These are phyloP conservation scores for Turritis glabra DNA, from an alignment of 345 rosid genomes.

Conservation along the genomic window DNA sequence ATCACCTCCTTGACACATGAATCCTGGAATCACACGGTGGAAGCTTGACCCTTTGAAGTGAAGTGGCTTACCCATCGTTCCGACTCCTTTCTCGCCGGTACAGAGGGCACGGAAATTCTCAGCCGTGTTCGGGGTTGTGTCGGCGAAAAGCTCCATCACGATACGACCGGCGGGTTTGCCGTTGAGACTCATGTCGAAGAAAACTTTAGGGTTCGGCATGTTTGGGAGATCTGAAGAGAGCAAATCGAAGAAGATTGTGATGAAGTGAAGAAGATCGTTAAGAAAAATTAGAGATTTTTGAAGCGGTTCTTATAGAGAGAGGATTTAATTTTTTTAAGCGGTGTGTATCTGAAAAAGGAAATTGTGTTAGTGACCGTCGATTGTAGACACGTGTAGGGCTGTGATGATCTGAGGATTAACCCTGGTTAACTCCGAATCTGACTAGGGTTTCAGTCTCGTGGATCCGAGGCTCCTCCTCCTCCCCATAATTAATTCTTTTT, in stretches of 20 bases:
- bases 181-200: slow-evolving; percentile 49
- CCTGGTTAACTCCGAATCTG: slow-evolving; percentile 8
- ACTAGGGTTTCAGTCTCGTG: slow-evolving; percentile 18
- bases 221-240: neutral
- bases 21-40: slow-evolving; percentile 67
- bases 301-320: slow-evolving; percentile 14
- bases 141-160: slow-evolving; percentile 58
- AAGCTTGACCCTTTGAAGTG: slow-evolving; percentile 65
- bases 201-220: slow-evolving; percentile 50
- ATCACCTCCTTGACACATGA: slow-evolving; percentile 78
- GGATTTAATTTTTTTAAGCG: neutral
- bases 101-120: slow-evolving; percentile 72
- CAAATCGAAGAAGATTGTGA: neutral
- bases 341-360: neutral
- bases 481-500: neutral
- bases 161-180: slow-evolving; percentile 43
- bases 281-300: neutral
- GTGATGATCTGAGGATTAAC: neutral
- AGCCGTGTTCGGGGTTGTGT: slow-evolving; percentile 45
- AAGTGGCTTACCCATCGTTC: slow-evolving; percentile 51
- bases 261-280: neutral
- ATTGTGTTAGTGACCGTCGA: slow-evolving; percentile 5
- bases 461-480: slow-evolving; percentile 3
- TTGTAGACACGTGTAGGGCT: slow-evolving; percentile 16
- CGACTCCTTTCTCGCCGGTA: slow-evolving; percentile 60